A percentile compares a stretch with the other conserved stretches of the same genome.
phyloP scores from a whole-genome alignment of 2,329 filamentous ascomycete genomes.

The Pseudocercospora crystallina region DNA sequence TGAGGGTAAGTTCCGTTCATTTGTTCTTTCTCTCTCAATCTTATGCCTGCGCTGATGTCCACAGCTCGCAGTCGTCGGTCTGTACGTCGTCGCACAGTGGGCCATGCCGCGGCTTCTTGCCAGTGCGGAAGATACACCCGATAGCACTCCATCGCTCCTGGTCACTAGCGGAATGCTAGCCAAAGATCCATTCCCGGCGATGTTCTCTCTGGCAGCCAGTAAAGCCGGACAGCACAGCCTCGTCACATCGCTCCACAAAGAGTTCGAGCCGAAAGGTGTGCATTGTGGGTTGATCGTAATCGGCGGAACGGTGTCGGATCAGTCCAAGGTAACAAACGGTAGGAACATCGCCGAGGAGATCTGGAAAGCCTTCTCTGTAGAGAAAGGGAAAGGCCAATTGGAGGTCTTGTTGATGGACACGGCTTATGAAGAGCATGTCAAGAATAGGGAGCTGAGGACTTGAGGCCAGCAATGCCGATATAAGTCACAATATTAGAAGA shows the following conservation, averaged over 20 bases:
- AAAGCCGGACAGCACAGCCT: constrained; percentile 54
- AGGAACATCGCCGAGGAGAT: constrained; percentile 44
- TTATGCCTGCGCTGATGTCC: neutral
- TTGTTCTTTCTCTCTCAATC: neutral
- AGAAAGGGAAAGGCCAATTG: constrained; percentile 31
- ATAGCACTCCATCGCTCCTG: constrained; percentile 46
- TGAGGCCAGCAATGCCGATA: too few relatives aligned
- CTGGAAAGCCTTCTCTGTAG: constrained; percentile 42
- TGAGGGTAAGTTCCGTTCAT: constrained; percentile 38
- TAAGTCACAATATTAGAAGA: too few relatives aligned
- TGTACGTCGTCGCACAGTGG: constrained; percentile 47
- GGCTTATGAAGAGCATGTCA: constrained; percentile 5
- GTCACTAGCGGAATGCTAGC: constrained; percentile 50
- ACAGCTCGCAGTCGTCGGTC: constrained; percentile 46
- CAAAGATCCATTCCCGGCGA: constrained; percentile 42
- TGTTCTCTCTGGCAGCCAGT: constrained; percentile 48
- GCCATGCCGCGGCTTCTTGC: constrained; percentile 43
- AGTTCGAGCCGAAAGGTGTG: constrained; percentile 39
- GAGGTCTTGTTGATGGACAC: constrained; percentile 30
- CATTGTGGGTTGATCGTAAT: constrained; percentile 48
- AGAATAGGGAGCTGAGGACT: constrained; percentile 7
- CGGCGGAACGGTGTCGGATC: constrained; percentile 39
- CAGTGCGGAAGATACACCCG: constrained; percentile 15
- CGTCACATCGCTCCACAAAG: constrained; percentile 25
- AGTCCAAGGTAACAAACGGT: constrained; percentile 42